These are phyloP conservation scores for Hura crepitans DNA, from an alignment of 441 rosid genomes.

Conservation along the genomic window DNA sequence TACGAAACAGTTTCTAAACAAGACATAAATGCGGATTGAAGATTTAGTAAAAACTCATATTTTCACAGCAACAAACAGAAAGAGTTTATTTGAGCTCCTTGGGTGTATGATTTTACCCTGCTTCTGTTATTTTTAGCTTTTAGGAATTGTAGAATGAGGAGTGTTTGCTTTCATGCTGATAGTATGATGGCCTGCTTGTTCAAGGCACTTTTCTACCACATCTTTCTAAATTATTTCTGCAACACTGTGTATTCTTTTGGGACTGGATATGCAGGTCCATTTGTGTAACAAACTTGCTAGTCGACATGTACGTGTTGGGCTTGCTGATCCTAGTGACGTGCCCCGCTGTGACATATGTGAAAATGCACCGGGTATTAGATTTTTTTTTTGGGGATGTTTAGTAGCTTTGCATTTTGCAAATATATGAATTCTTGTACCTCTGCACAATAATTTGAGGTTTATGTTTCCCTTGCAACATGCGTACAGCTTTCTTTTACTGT, in stretches of 20 bases:
- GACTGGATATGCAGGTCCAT: conserved; percentile 58
- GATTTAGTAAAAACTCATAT: neutral
- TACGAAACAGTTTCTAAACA: neutral
- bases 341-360: conserved; percentile 91
- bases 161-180: neutral
- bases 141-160: neutral
- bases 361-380: conserved; percentile 67
- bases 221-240: neutral
- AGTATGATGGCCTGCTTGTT: neutral
- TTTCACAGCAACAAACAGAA: too few species aligned
- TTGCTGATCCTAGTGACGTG: conserved; percentile 70
- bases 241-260: neutral
- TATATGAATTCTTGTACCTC: neutral
- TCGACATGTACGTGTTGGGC: conserved; percentile 79
- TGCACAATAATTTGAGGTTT: conserved; percentile 21
- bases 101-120: neutral
- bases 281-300: conserved; percentile 88
- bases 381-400: neutral
- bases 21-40: neutral
- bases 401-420: neutral
- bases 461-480: conserved; percentile 25
- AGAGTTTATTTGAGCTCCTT: too few species aligned
- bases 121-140: neutral
- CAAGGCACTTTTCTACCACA: neutral
- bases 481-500: conserved; percentile 77